phyloP scores from a whole-genome alignment of 2,329 filamentous ascomycete species.

The Talaromyces piceae region DNA sequence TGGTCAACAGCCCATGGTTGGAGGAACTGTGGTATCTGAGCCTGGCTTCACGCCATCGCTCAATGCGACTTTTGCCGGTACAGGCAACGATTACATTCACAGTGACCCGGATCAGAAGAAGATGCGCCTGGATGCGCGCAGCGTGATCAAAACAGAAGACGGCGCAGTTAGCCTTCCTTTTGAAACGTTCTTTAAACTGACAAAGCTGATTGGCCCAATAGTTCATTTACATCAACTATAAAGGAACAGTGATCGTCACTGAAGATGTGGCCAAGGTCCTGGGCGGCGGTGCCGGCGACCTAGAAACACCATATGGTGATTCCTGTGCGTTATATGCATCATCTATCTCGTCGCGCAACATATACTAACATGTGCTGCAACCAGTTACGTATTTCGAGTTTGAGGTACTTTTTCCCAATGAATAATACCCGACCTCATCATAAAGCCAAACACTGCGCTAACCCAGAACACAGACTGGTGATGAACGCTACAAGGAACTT shows the following conservation, averaged over 20 bases:
- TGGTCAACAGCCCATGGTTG: conserved; percentile 28
- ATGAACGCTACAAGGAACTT: conserved; percentile 34
- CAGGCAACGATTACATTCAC: conserved; percentile 38
- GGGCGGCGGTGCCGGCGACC: conserved; percentile 22
- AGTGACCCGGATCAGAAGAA: conserved; percentile 32
- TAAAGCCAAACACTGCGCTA: not conserved
- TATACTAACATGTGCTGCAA: not conserved
- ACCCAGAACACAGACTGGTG: conserved; percentile 27
- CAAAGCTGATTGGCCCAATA: conserved; percentile 9
- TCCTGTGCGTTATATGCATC: conserved; percentile 26
- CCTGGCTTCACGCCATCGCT: conserved; percentile 28
- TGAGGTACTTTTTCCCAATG: conserved; percentile 20
- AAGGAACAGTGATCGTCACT: conserved; percentile 30
- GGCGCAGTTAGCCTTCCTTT: conserved; percentile 20
- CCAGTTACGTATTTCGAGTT: conserved; percentile 32
- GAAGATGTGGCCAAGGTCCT: conserved; percentile 28
- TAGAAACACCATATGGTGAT: conserved; percentile 32
- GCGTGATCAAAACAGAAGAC: conserved; percentile 23
- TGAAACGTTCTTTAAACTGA: not conserved
- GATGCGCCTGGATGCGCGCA: conserved; percentile 35
- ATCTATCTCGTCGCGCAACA: no score
- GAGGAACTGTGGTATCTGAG: conserved; percentile 30
- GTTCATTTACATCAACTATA: conserved; percentile 36
- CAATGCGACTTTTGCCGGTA: conserved; percentile 30
- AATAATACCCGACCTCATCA: not conserved